phyloP scores from a whole-genome alignment of 1,284 basidiomycete genomes.

The Rhodotorula sp. region DNA sequence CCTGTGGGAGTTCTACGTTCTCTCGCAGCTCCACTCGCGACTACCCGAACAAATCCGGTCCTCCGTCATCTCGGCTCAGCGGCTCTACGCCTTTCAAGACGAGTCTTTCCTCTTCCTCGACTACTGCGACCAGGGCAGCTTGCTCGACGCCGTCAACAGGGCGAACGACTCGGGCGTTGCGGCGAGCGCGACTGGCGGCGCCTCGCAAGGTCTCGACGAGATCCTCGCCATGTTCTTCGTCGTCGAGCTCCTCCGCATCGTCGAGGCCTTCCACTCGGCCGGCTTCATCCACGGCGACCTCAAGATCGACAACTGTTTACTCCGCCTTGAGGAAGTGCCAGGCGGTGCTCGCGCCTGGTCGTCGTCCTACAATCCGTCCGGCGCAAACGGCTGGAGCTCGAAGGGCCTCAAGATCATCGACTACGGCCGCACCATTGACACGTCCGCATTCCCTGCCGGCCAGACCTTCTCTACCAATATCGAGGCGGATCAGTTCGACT shows the following conservation, averaged over 20 bases:
- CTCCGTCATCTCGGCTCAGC: constrained; percentile 63
- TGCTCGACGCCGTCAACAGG: constrained; percentile 89
- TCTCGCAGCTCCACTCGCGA: constrained; percentile 70
- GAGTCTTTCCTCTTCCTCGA: constrained; percentile 89
- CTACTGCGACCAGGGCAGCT: constrained; percentile 83
- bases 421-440: constrained; percentile 92
- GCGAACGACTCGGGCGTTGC: constrained; percentile 65
- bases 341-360: constrained; percentile 68
- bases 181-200: constrained; percentile 46
- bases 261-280: constrained; percentile 75
- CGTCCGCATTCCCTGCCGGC: constrained; percentile 67
- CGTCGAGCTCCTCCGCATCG: constrained; percentile 77
- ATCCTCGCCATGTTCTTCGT: constrained; percentile 93
- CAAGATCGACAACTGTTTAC: constrained; percentile 97
- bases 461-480: constrained; percentile 87
- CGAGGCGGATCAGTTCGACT: constrained; percentile 82
- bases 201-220: constrained; percentile 67
- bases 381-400: constrained; percentile 75
- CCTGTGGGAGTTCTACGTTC: constrained; percentile 89
- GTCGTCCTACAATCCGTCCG: constrained; percentile 67
- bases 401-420: constrained; percentile 94
- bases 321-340: constrained; percentile 73
- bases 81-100: constrained; percentile 75
- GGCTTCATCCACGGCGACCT: constrained; percentile 96
- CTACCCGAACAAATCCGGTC: constrained; percentile 59